Conservation (phyloP, 2,329 filamentous ascomycete genomes). For the Fusarium caatingaense region DNA sequence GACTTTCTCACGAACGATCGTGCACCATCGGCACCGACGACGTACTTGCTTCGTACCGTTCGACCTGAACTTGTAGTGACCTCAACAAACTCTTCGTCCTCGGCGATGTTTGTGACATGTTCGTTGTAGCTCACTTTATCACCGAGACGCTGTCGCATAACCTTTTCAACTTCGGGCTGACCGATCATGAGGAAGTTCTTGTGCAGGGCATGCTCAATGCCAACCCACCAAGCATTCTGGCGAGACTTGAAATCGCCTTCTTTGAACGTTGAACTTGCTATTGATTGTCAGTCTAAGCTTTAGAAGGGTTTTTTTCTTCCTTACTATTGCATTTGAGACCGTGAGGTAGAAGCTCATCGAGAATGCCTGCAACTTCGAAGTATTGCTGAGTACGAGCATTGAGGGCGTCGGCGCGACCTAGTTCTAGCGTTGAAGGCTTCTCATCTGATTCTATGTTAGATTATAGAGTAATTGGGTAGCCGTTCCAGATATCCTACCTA, state of each 20-base stretch:
- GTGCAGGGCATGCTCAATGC: constrained; percentile 57
- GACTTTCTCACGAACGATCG: constrained; percentile 59
- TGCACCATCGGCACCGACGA: constrained; percentile 65
- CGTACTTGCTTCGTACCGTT: constrained; percentile 54
- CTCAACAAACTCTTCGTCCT: constrained; percentile 64
- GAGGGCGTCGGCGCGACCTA: constrained; percentile 61
- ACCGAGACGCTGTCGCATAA: constrained; percentile 52
- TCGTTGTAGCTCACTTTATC: constrained; percentile 53
- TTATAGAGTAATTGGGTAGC: too few species aligned
- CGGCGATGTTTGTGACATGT: constrained; percentile 59
- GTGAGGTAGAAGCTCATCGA: constrained; percentile 55
- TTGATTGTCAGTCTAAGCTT: accelerated
- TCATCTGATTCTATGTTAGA: constrained; percentile 47
- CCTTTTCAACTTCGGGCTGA: constrained; percentile 58
- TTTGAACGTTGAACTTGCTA: constrained; percentile 61
- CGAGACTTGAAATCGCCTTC: constrained; percentile 60
- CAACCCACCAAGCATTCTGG: constrained; percentile 61
- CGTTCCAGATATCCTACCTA: too few species aligned
- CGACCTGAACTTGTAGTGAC: constrained; percentile 50
- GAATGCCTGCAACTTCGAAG: constrained; percentile 57
- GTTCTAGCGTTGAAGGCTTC: constrained; percentile 53
- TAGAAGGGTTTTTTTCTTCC: too few species aligned
- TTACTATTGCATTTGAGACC: constrained; percentile 63
- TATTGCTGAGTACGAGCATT: constrained; percentile 63
- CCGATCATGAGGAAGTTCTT: constrained; percentile 64